Conservation (phyloP, 148 eudicot genomes). For the Pharnaceum exiguum region DNA sequence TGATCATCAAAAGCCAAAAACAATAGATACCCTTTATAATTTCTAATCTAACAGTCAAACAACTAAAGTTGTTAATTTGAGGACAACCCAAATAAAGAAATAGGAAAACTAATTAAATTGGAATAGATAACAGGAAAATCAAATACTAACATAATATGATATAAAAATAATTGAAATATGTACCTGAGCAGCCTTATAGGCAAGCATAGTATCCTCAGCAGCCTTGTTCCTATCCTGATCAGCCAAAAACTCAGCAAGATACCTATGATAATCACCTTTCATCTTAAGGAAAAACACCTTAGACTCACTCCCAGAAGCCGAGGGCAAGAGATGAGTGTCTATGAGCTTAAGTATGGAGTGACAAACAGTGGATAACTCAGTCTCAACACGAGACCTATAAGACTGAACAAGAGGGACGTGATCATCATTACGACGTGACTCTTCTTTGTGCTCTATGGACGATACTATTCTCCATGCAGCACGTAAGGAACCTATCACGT, state of each 20-base stretch:
- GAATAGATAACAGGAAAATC: not conserved
- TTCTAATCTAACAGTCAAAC: no score
- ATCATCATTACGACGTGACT: conserved; percentile 13
- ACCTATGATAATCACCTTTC: conserved; percentile 31
- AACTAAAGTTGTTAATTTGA: no score
- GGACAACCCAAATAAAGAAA: no score
- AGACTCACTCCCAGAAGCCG: conserved; percentile 6
- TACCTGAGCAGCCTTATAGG: conserved; percentile 25
- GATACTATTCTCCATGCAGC: conserved; percentile 22
- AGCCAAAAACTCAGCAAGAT: conserved; percentile 21
- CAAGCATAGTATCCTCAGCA: conserved; percentile 25
- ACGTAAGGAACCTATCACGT: conserved; percentile 20
- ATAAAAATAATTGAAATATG: not conserved
- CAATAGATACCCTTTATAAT: no score
- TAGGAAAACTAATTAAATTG: no score
- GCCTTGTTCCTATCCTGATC: conserved; percentile 17
- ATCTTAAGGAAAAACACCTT: conserved; percentile 27
- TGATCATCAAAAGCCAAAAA: no score
- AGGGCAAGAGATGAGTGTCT: conserved; percentile 19
- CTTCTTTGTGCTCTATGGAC: conserved; percentile 25
- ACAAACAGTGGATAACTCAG: conserved; percentile 17
- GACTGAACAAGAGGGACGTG: conserved; percentile 1
- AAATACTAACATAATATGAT: not conserved
- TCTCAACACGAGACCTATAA: conserved; percentile 14
- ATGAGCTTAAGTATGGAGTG: conserved; percentile 12